Evolutionary conservation across 345 rosid genomes (phyloP).

Genomic region (Syzygium jambos): DNA sequence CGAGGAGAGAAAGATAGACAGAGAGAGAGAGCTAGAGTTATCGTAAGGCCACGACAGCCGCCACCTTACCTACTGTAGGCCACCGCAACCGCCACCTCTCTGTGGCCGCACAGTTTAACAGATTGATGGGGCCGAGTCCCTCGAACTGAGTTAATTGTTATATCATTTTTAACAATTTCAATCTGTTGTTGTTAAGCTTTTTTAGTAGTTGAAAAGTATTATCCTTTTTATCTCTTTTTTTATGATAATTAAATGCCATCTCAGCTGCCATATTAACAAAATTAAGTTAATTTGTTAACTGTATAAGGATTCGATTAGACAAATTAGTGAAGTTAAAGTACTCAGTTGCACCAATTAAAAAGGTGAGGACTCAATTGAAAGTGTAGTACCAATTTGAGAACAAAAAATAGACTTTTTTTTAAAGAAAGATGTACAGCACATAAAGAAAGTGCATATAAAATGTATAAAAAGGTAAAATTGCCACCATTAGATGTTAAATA

Average conservation of each 20-base stretch:
- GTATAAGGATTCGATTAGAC: not conserved
- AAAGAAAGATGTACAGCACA: not conserved
- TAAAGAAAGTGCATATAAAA: not conserved
- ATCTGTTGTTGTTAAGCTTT: not conserved
- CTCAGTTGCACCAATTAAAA: not conserved
- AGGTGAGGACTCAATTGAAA: not conserved
- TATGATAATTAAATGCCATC: not conserved
- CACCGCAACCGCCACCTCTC: not conserved
- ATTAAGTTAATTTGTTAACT: not conserved
- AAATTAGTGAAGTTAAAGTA: not conserved
- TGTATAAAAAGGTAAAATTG: not conserved
- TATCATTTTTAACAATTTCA: not conserved
- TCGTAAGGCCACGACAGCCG: not conserved
- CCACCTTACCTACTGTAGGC: not conserved
- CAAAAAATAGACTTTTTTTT: not conserved
- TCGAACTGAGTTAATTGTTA: not conserved
- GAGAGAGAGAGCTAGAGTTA: not conserved
- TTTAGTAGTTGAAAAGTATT: not conserved
- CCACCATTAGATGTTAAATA: not conserved
- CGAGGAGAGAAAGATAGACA: no score
- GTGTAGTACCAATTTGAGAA: not conserved
- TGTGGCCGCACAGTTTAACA: not conserved
- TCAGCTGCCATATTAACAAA: not conserved
- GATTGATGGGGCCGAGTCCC: not conserved
- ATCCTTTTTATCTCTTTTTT: not conserved